Evolutionary conservation across 371 early-diverging fungal genomes (phyloP), one percentile per base, ranked within the genome.

Genomic region (Sporodiniella umbellata): DNA sequence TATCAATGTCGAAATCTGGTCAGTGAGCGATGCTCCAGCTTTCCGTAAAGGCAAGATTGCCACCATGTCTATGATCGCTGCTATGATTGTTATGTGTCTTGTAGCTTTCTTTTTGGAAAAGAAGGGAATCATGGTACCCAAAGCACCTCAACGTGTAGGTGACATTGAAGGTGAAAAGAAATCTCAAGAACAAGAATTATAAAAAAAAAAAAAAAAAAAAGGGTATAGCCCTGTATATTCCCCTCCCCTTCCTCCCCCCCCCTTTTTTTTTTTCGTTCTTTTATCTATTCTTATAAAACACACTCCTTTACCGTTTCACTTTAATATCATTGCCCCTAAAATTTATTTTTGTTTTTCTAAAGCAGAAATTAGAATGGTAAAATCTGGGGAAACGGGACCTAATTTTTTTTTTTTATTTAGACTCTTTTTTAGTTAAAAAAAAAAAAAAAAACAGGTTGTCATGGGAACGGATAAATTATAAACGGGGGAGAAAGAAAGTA

Each of bases 31-130:
- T 39, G 51, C 62, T 5, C 68, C 68, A 28, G 40, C 44, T 7
- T 68, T 58, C 33, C 53, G 68, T 30, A 46, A 56, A 5, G 74
- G 74, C 38, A 73, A 73, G 25, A 67, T 70, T 21, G 62, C 64
- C 0, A 67, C 74, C 5, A 70, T 65, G 45, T 21, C 53, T 15
- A 54, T 68, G 44, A 64, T 60, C 3, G 68, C 59, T 52, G 58
- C 53, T 3, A 62, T 70, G 53, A 26, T 70, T 0, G 23, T 70
- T 2, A 37, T 73, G 45, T 59, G 55, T 15, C 4, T 12, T 23
- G 7, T 39, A 15, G 56, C 68, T 10, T 61, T 54, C 22, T 40
- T 24, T 21, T 30, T 68, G 10, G 60, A 70, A 38, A 19, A 39
- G 10, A 42, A 62, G 15, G 59, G 62, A 15, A 62, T 67, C 14